These are phyloP conservation scores for Claviceps pazoutovae DNA, from an alignment of 2,329 filamentous ascomycete species.

Conservation along the genomic window DNA sequence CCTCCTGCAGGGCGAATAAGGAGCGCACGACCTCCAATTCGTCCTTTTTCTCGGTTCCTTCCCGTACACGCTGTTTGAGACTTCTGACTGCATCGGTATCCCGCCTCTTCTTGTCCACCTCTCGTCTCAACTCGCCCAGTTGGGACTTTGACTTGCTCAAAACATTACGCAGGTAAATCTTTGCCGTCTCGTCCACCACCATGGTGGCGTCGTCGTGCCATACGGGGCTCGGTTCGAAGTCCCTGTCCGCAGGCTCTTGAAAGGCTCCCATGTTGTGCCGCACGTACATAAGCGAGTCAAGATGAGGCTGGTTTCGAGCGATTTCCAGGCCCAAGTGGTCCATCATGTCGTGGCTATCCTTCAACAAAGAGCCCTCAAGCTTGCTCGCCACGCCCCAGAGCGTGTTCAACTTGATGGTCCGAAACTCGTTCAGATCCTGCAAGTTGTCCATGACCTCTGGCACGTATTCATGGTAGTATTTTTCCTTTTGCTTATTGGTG, in stretches of 20 bases:
- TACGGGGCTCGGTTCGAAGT: conserved; percentile 86
- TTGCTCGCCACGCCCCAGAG: conserved; percentile 71
- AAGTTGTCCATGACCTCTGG: conserved; percentile 86
- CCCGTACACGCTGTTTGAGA: conserved; percentile 60
- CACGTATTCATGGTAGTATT: conserved; percentile 93
- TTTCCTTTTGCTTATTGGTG: conserved; percentile 94
- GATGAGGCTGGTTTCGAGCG: conserved; percentile 67
- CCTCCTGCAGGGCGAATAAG: conserved; percentile 75
- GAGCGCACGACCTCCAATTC: conserved; percentile 72
- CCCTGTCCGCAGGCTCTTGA: conserved; percentile 72
- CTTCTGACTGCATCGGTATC: conserved; percentile 71
- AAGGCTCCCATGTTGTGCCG: conserved; percentile 75
- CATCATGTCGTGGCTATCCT: conserved; percentile 58
- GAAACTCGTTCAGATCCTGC: conserved; percentile 85
- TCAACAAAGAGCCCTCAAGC: conserved; percentile 67
- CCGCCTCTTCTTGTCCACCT: conserved; percentile 72
- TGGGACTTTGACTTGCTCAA: conserved; percentile 81
- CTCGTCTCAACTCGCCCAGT: conserved; percentile 63
- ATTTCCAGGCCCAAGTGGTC: conserved; percentile 68
- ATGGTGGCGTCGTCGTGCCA: conserved; percentile 91
- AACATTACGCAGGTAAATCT: conserved; percentile 82
- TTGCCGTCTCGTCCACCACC: conserved; percentile 73
- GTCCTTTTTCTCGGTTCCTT: conserved; percentile 77
- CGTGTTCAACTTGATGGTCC: conserved; percentile 68
- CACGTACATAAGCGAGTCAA: conserved; percentile 97